Conservation (phyloP, 805 yeast species). For the Candida germanica region DNA sequence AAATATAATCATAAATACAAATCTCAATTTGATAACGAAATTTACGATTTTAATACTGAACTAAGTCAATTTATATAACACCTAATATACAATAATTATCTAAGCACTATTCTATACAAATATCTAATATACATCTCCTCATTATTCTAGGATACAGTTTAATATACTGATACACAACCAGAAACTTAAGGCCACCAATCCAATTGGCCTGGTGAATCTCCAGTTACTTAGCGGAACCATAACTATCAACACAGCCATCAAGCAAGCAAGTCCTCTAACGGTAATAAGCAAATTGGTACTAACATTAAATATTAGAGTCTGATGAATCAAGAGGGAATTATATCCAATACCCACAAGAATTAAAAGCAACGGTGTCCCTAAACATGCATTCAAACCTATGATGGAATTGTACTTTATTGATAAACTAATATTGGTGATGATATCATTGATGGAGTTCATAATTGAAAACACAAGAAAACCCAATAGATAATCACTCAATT, state of each 20-base stretch:
- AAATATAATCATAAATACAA: conserved; percentile 6
- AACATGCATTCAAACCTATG: conserved; percentile 49
- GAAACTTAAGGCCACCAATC: conserved; percentile 18
- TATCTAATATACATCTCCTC: neutral
- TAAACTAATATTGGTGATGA: conserved; percentile 48
- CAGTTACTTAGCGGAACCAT: conserved; percentile 32
- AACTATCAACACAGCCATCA: conserved; percentile 20
- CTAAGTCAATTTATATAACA: neutral
- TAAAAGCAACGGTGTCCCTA: conserved; percentile 51
- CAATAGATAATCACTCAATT: conserved; percentile 44
- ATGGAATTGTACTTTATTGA: conserved; percentile 36
- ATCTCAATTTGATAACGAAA: conserved; percentile 1
- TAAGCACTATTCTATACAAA: too few species aligned
- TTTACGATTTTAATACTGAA: conserved; percentile 1
- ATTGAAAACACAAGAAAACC: conserved; percentile 49
- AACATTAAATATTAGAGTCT: conserved; percentile 19
- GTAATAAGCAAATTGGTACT: conserved; percentile 22
- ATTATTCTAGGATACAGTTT: conserved; percentile 13
- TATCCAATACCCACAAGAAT: conserved; percentile 50
- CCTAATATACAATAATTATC: neutral
- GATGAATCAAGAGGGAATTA: conserved; percentile 33
- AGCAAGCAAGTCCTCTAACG: conserved; percentile 22
- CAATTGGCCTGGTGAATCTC: conserved; percentile 30
- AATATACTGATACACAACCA: conserved; percentile 20
- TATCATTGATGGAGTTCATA: conserved; percentile 51